phyloP scores from a whole-genome alignment of 768 basidiomycete genomes.

The Naganishia onofrii region DNA sequence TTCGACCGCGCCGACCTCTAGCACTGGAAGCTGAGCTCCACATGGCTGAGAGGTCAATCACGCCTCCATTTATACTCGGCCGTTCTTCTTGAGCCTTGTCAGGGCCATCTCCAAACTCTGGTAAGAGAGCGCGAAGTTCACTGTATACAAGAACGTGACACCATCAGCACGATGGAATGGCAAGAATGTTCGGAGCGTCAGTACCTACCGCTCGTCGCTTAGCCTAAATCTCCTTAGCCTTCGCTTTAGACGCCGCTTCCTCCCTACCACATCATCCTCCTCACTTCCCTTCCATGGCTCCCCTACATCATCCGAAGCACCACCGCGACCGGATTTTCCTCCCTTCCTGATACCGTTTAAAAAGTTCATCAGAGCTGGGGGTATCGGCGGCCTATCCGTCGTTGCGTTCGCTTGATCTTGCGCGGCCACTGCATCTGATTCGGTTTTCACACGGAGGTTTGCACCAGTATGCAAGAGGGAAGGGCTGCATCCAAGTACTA shows the following conservation, averaged over 20 bases:
- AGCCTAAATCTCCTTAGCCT: slow-evolving; percentile 59
- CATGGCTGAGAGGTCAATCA: slow-evolving; percentile 18
- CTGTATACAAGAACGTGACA: background rate
- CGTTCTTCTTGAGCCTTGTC: background rate
- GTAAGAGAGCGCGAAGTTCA: slow-evolving; percentile 10
- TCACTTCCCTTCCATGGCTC: slow-evolving; percentile 39
- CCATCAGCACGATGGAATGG: background rate
- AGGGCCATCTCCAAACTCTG: slow-evolving; percentile 5
- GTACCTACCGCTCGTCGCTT: slow-evolving; percentile 19
- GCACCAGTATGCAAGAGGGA: slow-evolving; percentile 59
- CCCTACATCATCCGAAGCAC: background rate
- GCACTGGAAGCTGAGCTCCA: slow-evolving; percentile 1
- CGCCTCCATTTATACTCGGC: background rate
- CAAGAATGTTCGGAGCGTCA: background rate
- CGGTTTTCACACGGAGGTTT: slow-evolving; percentile 54
- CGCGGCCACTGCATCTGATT: slow-evolving; percentile 39
- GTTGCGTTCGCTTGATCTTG: slow-evolving; percentile 12
- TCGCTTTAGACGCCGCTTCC: slow-evolving; percentile 70
- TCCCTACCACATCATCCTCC: slow-evolving; percentile 63
- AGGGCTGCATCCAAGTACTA: slow-evolving; percentile 84
- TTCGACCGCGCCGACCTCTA: background rate
- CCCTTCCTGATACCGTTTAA: slow-evolving; percentile 62
- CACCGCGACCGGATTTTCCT: slow-evolving; percentile 30
- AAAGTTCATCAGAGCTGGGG: slow-evolving; percentile 37
- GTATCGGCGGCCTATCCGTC: slow-evolving; percentile 9